phyloP scores from a whole-genome alignment of 2,329 filamentous ascomycete species.

The Paecilomyces sp. region DNA sequence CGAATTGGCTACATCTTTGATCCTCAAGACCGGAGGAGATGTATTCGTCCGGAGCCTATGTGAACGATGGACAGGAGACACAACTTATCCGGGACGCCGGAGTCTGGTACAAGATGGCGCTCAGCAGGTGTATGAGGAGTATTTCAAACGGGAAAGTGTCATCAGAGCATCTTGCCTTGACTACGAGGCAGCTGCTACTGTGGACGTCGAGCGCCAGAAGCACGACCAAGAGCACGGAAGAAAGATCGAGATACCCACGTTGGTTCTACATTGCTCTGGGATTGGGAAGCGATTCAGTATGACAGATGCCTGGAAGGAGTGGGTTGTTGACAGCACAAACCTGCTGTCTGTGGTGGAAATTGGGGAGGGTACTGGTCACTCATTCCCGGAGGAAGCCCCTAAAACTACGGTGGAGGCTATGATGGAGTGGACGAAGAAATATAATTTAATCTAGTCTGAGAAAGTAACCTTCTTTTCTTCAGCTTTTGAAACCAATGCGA shows the following conservation, averaged over 20 bases:
- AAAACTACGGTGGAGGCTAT: conserved; percentile 23
- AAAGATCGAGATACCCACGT: conserved; percentile 35
- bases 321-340: conserved; percentile 27
- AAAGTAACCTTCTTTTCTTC: background rate
- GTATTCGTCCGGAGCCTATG: conserved; percentile 31
- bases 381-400: conserved; percentile 40
- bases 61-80: conserved; percentile 17
- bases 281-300: conserved; percentile 41
- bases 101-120: conserved; percentile 19
- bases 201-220: conserved; percentile 38
- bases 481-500: no score
- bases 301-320: conserved; percentile 37
- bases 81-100: background rate
- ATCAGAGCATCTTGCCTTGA: conserved; percentile 41
- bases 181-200: conserved; percentile 38
- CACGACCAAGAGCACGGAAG: conserved; percentile 38
- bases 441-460: background rate
- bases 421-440: conserved; percentile 1
- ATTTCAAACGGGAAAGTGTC: conserved; percentile 37
- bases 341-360: conserved; percentile 24
- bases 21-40: conserved; percentile 36
- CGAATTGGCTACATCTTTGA: conserved; percentile 36
- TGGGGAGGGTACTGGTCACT: conserved; percentile 35
- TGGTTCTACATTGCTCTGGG: conserved; percentile 39
- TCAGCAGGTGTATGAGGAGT: conserved; percentile 35